These are phyloP conservation scores for Calvatia gigantea DNA, from an alignment of 768 basidiomycete genomes.

Conservation along the genomic window DNA sequence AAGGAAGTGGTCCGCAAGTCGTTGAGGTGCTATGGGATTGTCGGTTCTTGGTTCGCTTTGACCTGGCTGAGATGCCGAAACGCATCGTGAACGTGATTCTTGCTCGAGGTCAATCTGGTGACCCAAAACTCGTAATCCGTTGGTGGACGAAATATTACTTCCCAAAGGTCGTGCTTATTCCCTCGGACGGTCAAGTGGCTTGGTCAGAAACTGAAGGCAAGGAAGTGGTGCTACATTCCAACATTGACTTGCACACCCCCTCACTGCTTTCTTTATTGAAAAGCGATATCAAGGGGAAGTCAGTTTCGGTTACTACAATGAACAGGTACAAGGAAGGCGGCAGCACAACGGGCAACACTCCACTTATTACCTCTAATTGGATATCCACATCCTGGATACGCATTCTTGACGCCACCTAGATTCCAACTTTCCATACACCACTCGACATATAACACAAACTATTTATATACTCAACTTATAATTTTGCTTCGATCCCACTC, in stretches of 20 bases:
- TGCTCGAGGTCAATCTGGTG: background rate
- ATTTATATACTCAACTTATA: background rate
- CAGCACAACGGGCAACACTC: background rate
- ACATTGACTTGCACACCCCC: background rate
- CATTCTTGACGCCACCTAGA: background rate
- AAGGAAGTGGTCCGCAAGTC: slow-evolving; percentile 15
- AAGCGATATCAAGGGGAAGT: background rate
- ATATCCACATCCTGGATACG: slow-evolving; percentile 35
- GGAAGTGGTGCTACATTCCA: background rate
- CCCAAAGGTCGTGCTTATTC: slow-evolving; percentile 4
- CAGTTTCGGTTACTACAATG: background rate
- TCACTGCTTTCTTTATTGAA: background rate
- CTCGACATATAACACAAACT: background rate
- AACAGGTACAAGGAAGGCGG: slow-evolving; percentile 9
- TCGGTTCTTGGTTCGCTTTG: slow-evolving; percentile 55
- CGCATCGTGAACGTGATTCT: slow-evolving; percentile 21
- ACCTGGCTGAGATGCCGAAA: slow-evolving; percentile 39
- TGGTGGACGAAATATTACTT: slow-evolving; percentile 6
- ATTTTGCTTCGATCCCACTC: background rate
- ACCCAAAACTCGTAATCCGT: background rate
- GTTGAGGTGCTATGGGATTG: slow-evolving; percentile 57
- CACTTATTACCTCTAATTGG: slow-evolving; percentile 31
- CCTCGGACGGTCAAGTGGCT: background rate
- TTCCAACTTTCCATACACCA: slow-evolving; percentile 12
- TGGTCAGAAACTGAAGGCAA: background rate